Evolutionary conservation across 2,329 filamentous ascomycete species (phyloP), one percentile per base, ranked within the genome.

Genomic region (Arthrocladium fulminans): DNA sequence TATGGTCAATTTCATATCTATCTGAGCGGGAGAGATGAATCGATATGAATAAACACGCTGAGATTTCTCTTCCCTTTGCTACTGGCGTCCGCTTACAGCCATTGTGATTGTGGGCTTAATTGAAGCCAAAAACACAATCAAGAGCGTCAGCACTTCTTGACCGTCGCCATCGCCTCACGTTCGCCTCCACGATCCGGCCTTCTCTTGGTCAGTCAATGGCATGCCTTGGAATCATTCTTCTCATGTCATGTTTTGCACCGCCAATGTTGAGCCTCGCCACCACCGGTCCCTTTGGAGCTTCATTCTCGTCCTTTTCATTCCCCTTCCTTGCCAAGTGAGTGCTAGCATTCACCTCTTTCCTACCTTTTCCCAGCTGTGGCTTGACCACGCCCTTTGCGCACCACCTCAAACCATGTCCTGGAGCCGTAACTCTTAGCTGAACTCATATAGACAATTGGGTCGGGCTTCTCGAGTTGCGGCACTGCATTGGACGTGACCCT

Each of bases 211-310:
- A 38, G 12, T 40, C 44, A n/a, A 47, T 22, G 13, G n/a, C 20
- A 41, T 30, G 20, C 24, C 45, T 2, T 7, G 38, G 38, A 3
- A 47, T 22, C 17, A 41, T 37, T 15, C 43, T 24, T n/a, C 22
- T 22, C 6, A 24, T n/a, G 37, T 35, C 43, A 19, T 45, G 43
- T 22, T 45, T 45, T 19, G 43, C 43, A 9, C 43, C 32, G 9
- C 22, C 22, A 12, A 45, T n/a, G 2, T 4, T 22, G 20, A 45
- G 23, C 22, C 32, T 22, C 19, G 37, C 29, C 23, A 37, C 19
- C 3, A 45, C n/a, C 3, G 42, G 15, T 9, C 8, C 17, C 37
- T 22, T 9, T 19, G 9, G 22, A 20, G 13, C 6, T n/a, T 35
- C 32, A 15, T 35, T n/a, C 32, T 35, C 32, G 10, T 35, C 37